Evolutionary conservation across 306 rosid species (phyloP), one percentile per base, ranked within the genome.

Genomic region (Luffa acutangula): DNA sequence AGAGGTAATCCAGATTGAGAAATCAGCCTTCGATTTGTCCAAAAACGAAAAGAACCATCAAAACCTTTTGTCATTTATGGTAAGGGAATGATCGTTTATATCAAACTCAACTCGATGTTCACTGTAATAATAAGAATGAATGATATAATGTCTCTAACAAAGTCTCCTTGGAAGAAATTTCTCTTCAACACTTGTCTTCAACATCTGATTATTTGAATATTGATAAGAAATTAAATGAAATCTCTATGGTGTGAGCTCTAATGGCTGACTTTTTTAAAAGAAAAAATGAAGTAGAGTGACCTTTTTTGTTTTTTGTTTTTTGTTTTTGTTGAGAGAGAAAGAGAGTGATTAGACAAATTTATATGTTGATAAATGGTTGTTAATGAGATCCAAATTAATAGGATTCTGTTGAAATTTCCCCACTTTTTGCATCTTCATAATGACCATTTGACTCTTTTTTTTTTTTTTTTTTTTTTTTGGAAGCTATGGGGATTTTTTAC

Each of bases 41-140:
- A 76, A 21, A 80, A 79, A 43, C 51, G 33, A 15, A 59, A 54
- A 80, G 73, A 80, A 0, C n/a, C 67, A 65, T 59, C 79, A 3
- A 87, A 80, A 39, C 81, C 85, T 85, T 82, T 89, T 89, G 93
- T 84, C 97, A 93, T 93, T 93, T 85, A 85, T 58, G 57, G 77
- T 21, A 43, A 46, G 12, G 17, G 41, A 70, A 43, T 42, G 53
- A 9, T 21, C 1, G 34, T 63, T 63, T 34, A 10, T 15, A 20
- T 57, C 63, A 57, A n/a, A 57, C 63, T 57, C 31, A 25, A 25
- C 31, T 51, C 54, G 3, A 3, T 60, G 37, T 25, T 25, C 31
- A 25, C 31, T 25, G 0, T 25, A 25, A 25, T 25, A 25, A 25
- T 25, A 25, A 25, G 31, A 25, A 25, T 25, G 31, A 25, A 25